Percentiles rank a stretch among this genome's conserved stretches.
Conservation (phyloP, 768 basidiomycete genomes). For the Mycena olivaceomarginata region DNA sequence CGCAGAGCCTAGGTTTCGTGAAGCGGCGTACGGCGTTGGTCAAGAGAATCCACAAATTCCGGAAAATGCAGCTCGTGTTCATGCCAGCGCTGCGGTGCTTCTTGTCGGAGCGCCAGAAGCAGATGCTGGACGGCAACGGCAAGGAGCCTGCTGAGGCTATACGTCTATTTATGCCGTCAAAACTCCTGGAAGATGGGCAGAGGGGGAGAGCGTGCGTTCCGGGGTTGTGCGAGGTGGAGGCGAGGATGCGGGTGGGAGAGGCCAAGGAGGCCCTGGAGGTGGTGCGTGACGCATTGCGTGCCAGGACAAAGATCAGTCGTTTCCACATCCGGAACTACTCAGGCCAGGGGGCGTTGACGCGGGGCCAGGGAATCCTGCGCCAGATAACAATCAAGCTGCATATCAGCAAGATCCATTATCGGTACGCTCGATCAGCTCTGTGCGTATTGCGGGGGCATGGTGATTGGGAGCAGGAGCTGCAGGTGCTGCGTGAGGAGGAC, state of each 20-base stretch:
- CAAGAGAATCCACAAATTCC: neutral
- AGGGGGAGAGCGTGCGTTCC: neutral
- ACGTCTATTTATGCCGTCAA: neutral
- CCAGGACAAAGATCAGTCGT: neutral
- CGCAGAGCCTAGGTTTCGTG: neutral
- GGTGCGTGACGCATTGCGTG: neutral
- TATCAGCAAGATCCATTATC: neutral
- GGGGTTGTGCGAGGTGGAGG: neutral
- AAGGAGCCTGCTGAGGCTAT: neutral
- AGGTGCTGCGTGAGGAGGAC: neutral
- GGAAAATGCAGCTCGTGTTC: neutral
- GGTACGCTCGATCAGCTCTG: neutral
- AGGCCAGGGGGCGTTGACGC: neutral
- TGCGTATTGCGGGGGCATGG: neutral
- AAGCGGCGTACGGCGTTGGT: neutral
- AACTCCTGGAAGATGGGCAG: neutral
- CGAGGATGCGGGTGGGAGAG: neutral
- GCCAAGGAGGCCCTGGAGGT: neutral
- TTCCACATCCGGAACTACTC: neutral
- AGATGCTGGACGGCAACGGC: neutral
- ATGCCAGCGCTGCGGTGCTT: neutral
- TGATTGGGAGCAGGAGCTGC: neutral
- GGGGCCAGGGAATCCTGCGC: neutral
- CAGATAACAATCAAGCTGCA: neutral
- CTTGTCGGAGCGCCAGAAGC: neutral